Evolutionary conservation across 345 rosid species (phyloP), one percentile per base, ranked within the genome.

Genomic region (thale cress (Arabidopsis thaliana)): DNA sequence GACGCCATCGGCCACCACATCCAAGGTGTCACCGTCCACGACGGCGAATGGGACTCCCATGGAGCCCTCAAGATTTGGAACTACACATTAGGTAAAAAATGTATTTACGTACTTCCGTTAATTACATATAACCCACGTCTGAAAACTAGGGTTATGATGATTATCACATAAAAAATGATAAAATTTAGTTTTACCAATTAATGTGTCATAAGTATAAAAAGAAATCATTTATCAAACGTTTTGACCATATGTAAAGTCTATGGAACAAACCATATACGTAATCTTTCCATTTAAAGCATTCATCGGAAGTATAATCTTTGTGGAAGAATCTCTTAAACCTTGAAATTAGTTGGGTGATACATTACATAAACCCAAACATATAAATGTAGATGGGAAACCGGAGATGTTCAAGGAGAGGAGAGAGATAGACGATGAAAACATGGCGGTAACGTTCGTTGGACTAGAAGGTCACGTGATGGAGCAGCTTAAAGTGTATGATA

Each of bases 21-120:
- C 41, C 75, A 77, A 64, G 71, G 71, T 64, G 81, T 77, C 62
- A 77, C 81, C 56, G 1, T 77, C 66, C 81, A 77, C 55, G 81
- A 77, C 11, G 81, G 77, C 16, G 63, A 77, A 65, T 71, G 81
- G 77, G 81, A 77, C 62, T 71, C 81, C 28, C 81, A 77, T 71
- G 81, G 81, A 38, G 72, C 81, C 67, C 58, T 77, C 72, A 77
- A 77, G 48, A 71, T 65, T 49, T 77, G 81, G 81, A 77, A 77
- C 67, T 77, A 71, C 55, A 77, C 81, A 10, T 71, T 72, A 41
- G 81, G 81, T 77, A 77, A 28, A 3, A 3, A 13, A 32, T 24
- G 44, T 8, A 44, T 10, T 33, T 3, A 28, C 32, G 32, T 33
- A 33, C 20, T 16, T 16, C 20, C 34, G 34, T 33, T 5, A 5